Conservation (phyloP, 1,139 yeast genomes). For the Tardiomyces digboiensis region DNA sequence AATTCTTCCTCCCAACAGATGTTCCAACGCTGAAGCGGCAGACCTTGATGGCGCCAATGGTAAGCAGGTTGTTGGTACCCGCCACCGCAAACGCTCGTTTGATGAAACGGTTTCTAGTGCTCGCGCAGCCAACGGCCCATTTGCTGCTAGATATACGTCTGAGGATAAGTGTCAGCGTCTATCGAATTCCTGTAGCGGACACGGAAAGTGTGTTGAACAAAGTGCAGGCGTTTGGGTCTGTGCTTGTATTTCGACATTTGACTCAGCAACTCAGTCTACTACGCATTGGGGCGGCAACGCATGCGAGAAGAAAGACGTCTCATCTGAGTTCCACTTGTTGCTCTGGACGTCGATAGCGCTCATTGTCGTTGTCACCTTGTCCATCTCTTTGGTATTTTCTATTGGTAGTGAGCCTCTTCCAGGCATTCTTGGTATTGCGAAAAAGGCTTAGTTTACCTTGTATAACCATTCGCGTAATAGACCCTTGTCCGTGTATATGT, state of each 20-base stretch:
- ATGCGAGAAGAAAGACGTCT: constrained; percentile 57
- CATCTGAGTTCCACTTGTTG: constrained; percentile 54
- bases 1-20: background rate
- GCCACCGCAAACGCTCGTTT: background rate
- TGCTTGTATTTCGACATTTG: constrained; percentile 43
- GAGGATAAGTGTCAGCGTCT: background rate
- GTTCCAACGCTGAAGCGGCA: background rate
- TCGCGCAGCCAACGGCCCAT: background rate
- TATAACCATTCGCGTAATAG: background rate
- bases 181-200: background rate
- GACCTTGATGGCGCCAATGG: background rate
- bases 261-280: constrained; percentile 38
- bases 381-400: constrained; percentile 42
- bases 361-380: constrained; percentile 38
- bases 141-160: background rate
- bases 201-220: background rate
- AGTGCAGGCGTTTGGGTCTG: constrained; percentile 37
- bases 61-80: background rate
- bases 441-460: constrained; percentile 19
- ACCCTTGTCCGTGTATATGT: too few species aligned
- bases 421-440: constrained; percentile 56
- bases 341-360: constrained; percentile 54
- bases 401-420: constrained; percentile 57
- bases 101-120: background rate
- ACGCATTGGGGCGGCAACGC: constrained; percentile 59